Conservation (phyloP, 202 grass and related monocot genomes). For the Eragrostis tef region DNA sequence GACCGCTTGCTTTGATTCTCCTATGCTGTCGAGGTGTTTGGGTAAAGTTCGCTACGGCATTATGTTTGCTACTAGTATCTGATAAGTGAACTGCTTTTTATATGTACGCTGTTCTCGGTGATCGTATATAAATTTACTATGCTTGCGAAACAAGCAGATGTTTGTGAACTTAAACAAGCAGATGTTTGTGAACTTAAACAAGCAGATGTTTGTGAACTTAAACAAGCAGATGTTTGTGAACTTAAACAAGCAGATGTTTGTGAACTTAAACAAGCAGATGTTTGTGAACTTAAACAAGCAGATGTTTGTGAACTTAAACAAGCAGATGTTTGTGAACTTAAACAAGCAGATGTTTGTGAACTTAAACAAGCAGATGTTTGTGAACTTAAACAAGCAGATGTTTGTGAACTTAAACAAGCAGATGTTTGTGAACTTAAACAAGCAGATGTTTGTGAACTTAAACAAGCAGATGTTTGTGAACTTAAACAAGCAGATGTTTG, state of each 20-base stretch:
- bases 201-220: not conserved
- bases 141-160: not conserved
- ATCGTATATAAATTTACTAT: not conserved
- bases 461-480: no score
- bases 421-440: not conserved
- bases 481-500: not conserved
- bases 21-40: conserved; percentile 25
- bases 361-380: not conserved
- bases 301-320: not conserved
- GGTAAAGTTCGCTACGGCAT: not conserved
- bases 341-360: not conserved
- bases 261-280: not conserved
- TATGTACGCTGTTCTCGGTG: not conserved
- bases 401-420: not conserved
- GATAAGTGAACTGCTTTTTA: not conserved
- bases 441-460: not conserved
- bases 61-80: not conserved
- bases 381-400: not conserved
- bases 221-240: not conserved
- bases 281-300: not conserved
- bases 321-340: not conserved
- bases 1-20: conserved; percentile 14
- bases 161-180: not conserved
- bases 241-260: not conserved
- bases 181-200: not conserved